Conservation (phyloP, 1,284 basidiomycete species). For the Sphagnurus paluster region DNA sequence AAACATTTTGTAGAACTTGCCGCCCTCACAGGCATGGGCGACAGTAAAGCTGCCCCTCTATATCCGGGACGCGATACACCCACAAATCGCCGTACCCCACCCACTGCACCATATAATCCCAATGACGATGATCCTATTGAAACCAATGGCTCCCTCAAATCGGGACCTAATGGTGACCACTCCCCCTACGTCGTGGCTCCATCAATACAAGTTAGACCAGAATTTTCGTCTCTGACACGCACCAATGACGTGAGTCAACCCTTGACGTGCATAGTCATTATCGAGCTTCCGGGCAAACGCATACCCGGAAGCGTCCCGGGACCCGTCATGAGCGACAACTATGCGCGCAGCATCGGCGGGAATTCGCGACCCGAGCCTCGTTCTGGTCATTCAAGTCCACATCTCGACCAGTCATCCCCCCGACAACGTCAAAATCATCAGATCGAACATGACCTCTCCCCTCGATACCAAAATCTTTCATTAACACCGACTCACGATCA, state of each 20-base stretch:
- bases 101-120: slow-evolving; percentile 55
- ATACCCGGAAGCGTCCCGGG: slow-evolving; percentile 55
- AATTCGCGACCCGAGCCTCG: slow-evolving; percentile 34
- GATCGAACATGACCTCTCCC: slow-evolving; percentile 24
- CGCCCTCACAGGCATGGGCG: slow-evolving; percentile 85
- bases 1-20: slow-evolving; percentile 66
- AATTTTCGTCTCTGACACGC: slow-evolving; percentile 81
- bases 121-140: slow-evolving; percentile 82
- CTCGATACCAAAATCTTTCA: slow-evolving; percentile 29
- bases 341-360: slow-evolving; percentile 30
- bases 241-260: slow-evolving; percentile 73
- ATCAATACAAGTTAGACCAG: slow-evolving; percentile 85
- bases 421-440: slow-evolving; percentile 22
- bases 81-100: slow-evolving; percentile 38
- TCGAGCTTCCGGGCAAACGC: slow-evolving; percentile 83
- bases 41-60: slow-evolving; percentile 49
- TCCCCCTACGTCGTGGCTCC: slow-evolving; percentile 80
- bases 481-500: slow-evolving; percentile 28
- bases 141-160: slow-evolving; percentile 51
- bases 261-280: slow-evolving; percentile 86
- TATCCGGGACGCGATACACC: slow-evolving; percentile 71
- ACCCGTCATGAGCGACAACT: slow-evolving; percentile 52
- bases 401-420: slow-evolving; percentile 27
- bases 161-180: slow-evolving; percentile 45
- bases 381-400: slow-evolving; percentile 41